Conservation (phyloP, 176 grass and related monocot species). For the Aegilops speltoides region DNA sequence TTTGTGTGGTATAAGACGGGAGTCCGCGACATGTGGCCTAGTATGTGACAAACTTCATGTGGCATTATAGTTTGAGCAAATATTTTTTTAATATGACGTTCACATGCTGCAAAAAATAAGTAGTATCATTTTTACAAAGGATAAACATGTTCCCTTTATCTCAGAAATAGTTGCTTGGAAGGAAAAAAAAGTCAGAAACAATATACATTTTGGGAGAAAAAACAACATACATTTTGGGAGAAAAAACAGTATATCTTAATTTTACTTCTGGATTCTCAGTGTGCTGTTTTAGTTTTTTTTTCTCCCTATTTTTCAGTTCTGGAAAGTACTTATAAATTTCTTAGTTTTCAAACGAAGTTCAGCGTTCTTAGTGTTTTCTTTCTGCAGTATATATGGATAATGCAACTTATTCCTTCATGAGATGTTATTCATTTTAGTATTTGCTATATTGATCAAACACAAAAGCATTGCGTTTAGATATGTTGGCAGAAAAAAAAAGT, state of each 20-base stretch:
- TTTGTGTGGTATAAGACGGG: background rate
- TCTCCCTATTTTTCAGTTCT: background rate
- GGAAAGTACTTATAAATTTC: background rate
- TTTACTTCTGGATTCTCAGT: background rate
- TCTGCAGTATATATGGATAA: background rate
- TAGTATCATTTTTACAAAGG: background rate
- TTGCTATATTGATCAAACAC: background rate
- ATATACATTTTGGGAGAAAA: background rate
- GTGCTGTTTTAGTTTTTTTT: background rate
- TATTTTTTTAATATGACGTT: background rate
- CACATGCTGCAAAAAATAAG: background rate
- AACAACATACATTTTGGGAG: background rate
- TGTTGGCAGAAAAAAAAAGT: background rate
- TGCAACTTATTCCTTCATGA: background rate
- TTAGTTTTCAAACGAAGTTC: too few species aligned
- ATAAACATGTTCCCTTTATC: background rate
- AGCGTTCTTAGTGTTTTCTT: slow-evolving; percentile 14
- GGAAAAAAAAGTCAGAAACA: background rate
- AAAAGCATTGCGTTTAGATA: background rate
- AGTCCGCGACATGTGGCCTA: background rate
- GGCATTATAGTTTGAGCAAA: background rate
- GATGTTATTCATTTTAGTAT: background rate
- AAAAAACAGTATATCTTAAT: background rate
- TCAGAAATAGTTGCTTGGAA: background rate
- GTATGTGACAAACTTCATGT: background rate